Evolutionary conservation across 352 stramenopile species (phyloP), one percentile per base, ranked within the genome.

Genomic region (Globisporangium abappressorium): DNA sequence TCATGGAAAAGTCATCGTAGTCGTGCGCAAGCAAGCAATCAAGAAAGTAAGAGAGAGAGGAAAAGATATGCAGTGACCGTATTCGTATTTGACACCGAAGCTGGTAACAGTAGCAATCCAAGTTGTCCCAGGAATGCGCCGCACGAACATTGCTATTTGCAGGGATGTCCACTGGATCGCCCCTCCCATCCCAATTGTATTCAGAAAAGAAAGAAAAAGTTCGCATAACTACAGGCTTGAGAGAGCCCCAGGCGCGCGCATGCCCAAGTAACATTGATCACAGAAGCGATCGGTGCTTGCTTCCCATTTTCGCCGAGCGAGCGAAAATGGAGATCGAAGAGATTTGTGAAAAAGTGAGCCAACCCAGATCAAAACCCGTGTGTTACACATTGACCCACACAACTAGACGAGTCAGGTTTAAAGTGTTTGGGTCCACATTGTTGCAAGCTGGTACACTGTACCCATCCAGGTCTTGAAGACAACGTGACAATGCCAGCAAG

Each of bases 1-100:
- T 99, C 66, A 98, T 99, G 93, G 97, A 99, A 75, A 98, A 98
- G 72, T 89, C 85, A 14, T 94, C 87, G 72, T 95, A 91, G 38
- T 15, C 9, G 24, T 63, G 33, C 34, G n/a, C 53, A 43, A 22
- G 38, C 18, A 41, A n/a, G 38, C 38, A 18, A 46, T 46, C 38
- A 26, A 57, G 5, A 15, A n/a, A 24, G 26, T n/a, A 24, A 57
- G 5, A n/a, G 28, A 34, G 51, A 57, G 51, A 33, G 51, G 11
- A n/a, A 14, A 20, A 24, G 12, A 22, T 5, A 58, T 14, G 14
- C 24, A 57, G 24, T 22, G 41, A 7, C 5, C 43, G 43, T 51
- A 51, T 57, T 57, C 53, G 11, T 28, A 33, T 57, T 57, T 22
- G 54, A 34, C 54, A 59, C 28, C 53, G 53, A 57, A 22, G 14